Evolutionary conservation across 2,329 filamentous ascomycete species (phyloP).

Genomic region (Colletotrichum sp.): DNA sequence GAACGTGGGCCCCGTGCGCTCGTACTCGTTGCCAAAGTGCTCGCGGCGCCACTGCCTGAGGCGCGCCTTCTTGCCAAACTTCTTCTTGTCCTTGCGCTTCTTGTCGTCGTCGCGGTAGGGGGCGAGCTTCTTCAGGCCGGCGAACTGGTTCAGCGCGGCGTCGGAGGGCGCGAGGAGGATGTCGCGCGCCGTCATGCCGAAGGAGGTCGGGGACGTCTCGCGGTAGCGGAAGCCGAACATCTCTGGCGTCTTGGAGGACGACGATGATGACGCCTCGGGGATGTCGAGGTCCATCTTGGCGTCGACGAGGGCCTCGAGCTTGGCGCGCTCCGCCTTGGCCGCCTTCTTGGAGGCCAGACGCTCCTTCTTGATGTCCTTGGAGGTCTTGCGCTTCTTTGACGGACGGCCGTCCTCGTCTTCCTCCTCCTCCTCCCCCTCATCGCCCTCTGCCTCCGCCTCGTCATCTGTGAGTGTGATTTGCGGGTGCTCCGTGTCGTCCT

Average conservation of each 20-base stretch:
- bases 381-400: conserved; percentile 65
- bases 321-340: conserved; percentile 79
- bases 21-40: conserved; percentile 64
- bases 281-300: conserved; percentile 77
- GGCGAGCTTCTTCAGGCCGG: conserved; percentile 93
- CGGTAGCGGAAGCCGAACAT: conserved; percentile 79
- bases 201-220: conserved; percentile 88
- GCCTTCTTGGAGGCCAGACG: conserved; percentile 68
- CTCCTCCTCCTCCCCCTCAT: conserved; percentile 37
- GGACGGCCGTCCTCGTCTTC: conserved; percentile 48
- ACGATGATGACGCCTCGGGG: conserved; percentile 47
- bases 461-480: conserved; percentile 62
- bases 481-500: conserved; percentile 64
- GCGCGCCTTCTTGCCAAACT: conserved; percentile 89
- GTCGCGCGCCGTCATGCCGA: conserved; percentile 87
- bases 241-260: conserved; percentile 44
- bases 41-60: conserved; percentile 83
- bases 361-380: conserved; percentile 64
- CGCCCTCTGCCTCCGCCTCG: conserved; percentile 38
- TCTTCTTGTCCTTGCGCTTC: conserved; percentile 88
- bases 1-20: conserved; percentile 61
- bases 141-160: conserved; percentile 84
- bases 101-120: conserved; percentile 87
- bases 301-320: conserved; percentile 87
- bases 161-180: conserved; percentile 90